Evolutionary conservation across 83 land plant species (phyloP).

Genomic region (Diphasiastrum complanatum): DNA sequence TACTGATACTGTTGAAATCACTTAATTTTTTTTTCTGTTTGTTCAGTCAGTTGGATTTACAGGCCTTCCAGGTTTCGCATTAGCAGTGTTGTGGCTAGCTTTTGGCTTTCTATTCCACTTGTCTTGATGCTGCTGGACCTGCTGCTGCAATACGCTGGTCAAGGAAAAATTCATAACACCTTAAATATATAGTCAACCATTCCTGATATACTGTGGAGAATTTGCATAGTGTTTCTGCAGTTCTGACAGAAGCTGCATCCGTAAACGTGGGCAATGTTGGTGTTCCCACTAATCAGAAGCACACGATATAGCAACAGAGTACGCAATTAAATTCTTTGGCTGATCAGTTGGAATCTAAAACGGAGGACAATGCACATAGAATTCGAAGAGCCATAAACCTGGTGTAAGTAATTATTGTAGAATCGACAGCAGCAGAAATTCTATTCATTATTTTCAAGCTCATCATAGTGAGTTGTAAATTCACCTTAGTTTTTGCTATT

Average conservation of each 20-base stretch:
- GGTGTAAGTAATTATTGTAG: slow-evolving; percentile 14
- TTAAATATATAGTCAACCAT: slow-evolving; percentile 60
- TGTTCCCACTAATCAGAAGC: slow-evolving; percentile 28
- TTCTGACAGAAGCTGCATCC: slow-evolving; percentile 53
- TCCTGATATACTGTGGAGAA: slow-evolving; percentile 62
- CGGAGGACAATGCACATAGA: slow-evolving; percentile 18
- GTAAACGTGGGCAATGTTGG: slow-evolving; percentile 49
- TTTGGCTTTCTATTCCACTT: slow-evolving; percentile 45
- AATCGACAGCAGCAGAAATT: background rate
- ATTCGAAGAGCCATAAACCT: slow-evolving; percentile 6
- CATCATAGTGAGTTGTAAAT: background rate
- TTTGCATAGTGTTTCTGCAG: slow-evolving; percentile 56
- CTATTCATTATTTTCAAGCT: background rate
- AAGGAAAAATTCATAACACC: slow-evolving; percentile 55
- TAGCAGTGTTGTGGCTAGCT: slow-evolving; percentile 62
- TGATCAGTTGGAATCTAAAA: slow-evolving; percentile 9
- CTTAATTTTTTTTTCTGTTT: slow-evolving; percentile 7
- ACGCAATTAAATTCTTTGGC: slow-evolving; percentile 8
- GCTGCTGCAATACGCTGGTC: slow-evolving; percentile 51
- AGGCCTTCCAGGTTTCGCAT: slow-evolving; percentile 59
- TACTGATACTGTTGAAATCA: background rate
- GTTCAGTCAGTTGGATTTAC: slow-evolving; percentile 86
- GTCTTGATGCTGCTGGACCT: slow-evolving; percentile 36
- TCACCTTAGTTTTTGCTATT: slow-evolving; percentile 3
- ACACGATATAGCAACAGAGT: background rate